Conservation (phyloP, 164 flowering plant genomes). For the Aristolochia fimbriata region DNA sequence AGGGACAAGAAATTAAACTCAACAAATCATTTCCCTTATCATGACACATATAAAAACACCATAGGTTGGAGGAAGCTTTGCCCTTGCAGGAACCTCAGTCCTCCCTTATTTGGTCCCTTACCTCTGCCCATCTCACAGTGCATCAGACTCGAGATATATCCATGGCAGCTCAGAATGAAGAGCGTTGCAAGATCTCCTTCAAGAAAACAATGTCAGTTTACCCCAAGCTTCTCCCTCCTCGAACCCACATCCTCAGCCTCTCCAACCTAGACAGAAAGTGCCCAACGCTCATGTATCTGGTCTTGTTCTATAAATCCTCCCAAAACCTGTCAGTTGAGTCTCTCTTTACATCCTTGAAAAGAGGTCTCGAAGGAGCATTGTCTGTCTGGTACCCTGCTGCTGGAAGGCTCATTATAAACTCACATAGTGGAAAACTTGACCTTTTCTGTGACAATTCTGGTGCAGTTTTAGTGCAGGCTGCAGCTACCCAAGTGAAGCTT, state of each 20-base stretch:
- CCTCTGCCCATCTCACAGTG: slow-evolving; percentile 6
- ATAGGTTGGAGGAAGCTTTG: slow-evolving; percentile 2
- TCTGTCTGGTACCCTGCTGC: slow-evolving; percentile 41
- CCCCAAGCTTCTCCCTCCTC: slow-evolving; percentile 24
- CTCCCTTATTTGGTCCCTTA: slow-evolving; percentile 10
- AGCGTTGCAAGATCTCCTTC: slow-evolving; percentile 15
- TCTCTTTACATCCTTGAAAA: slow-evolving; percentile 26
- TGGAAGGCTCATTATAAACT: slow-evolving; percentile 28
- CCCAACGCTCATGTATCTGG: slow-evolving; percentile 42
- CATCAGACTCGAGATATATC: neutral
- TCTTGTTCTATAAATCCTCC: slow-evolving; percentile 31
- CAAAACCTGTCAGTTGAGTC: slow-evolving; percentile 8
- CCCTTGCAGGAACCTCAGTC: slow-evolving; percentile 22
- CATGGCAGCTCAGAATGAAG: slow-evolving; percentile 20
- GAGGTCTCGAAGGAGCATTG: slow-evolving; percentile 32
- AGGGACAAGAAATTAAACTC: neutral
- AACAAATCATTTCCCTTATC: slow-evolving; percentile 7
- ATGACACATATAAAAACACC: slow-evolving; percentile 1
- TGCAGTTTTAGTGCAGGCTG: slow-evolving; percentile 41
- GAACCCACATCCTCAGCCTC: slow-evolving; percentile 17
- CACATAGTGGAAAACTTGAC: slow-evolving; percentile 26
- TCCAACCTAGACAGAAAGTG: slow-evolving; percentile 49
- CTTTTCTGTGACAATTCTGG: slow-evolving; percentile 40
- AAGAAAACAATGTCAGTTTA: slow-evolving; percentile 24
- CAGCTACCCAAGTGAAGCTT: slow-evolving; percentile 20